phyloP scores from a whole-genome alignment of 2,329 filamentous ascomycete genomes.

The Aspergillus tubingensis region DNA sequence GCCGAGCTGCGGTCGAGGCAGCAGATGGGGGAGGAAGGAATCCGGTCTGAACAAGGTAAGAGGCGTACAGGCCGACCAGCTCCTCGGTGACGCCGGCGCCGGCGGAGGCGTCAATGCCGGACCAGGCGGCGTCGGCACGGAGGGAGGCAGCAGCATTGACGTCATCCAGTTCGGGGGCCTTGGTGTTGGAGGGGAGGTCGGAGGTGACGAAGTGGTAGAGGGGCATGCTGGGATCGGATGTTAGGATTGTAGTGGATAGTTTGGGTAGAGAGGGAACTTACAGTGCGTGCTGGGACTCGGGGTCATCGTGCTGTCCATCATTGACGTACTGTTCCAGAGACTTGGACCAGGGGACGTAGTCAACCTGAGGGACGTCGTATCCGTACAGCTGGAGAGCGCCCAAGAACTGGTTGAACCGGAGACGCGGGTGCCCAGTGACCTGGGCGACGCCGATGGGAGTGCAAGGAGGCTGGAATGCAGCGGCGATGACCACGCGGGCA shows the following conservation, averaged over 20 bases:
- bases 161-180: slow-evolving; percentile 74
- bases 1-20: slow-evolving; percentile 22
- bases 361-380: slow-evolving; percentile 66
- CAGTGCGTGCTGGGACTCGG: slow-evolving; percentile 68
- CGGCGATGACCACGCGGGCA: slow-evolving; percentile 73
- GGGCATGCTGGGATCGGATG: slow-evolving; percentile 54
- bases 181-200: slow-evolving; percentile 69
- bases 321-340: slow-evolving; percentile 70
- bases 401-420: slow-evolving; percentile 78
- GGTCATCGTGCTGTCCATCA: slow-evolving; percentile 55
- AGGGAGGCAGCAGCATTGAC: slow-evolving; percentile 66
- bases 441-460: slow-evolving; percentile 66
- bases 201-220: slow-evolving; percentile 73
- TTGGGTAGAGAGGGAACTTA: slow-evolving; percentile 30
- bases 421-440: slow-evolving; percentile 75
- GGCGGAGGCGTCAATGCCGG: slow-evolving; percentile 58
- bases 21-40: slow-evolving; percentile 56
- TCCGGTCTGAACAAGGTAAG: slow-evolving; percentile 63
- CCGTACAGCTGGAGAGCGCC: slow-evolving; percentile 70
- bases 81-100: slow-evolving; percentile 61
- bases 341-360: slow-evolving; percentile 69
- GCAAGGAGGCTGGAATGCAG: slow-evolving; percentile 65
- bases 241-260: slow-evolving; percentile 1
- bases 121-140: slow-evolving; percentile 61
- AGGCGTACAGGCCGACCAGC: slow-evolving; percentile 64